Conservation (phyloP, 306 rosid species). For the Prunus padus region DNA sequence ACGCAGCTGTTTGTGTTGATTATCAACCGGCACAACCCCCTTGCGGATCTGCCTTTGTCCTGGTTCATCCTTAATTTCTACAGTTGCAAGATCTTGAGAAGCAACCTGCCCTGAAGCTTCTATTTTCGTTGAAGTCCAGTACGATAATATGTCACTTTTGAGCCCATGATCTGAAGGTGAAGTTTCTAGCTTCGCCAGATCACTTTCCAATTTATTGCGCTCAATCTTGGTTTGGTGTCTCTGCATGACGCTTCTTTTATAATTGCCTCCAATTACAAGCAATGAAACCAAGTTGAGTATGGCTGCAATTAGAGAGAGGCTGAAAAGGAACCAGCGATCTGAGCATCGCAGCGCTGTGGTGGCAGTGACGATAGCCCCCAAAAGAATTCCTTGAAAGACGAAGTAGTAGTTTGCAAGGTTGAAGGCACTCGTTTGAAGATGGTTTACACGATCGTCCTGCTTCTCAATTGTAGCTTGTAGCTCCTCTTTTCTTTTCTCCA, state of each 20-base stretch:
- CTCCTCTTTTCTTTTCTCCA: not conserved
- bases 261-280: not conserved
- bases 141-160: not conserved
- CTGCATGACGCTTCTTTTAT: not conserved
- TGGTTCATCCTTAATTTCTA: not conserved
- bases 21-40: not conserved
- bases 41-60: not conserved
- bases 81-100: not conserved
- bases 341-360: not conserved
- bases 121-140: not conserved
- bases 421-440: not conserved
- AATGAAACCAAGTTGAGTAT: not conserved
- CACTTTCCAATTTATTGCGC: not conserved
- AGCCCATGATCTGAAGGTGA: not conserved
- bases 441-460: not conserved
- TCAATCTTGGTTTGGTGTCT: not conserved
- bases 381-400: not conserved
- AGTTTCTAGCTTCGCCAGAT: not conserved
- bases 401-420: constrained; percentile 9
- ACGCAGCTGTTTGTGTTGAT: not conserved
- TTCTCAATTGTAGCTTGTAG: not conserved
- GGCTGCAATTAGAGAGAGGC: not conserved
- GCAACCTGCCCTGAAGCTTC: no score
- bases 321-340: not conserved
- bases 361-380: not conserved